Evolutionary conservation across 352 stramenopile genomes (phyloP), one percentile per base, ranked within the genome.

Genomic region (Thraustotheca clavata): DNA sequence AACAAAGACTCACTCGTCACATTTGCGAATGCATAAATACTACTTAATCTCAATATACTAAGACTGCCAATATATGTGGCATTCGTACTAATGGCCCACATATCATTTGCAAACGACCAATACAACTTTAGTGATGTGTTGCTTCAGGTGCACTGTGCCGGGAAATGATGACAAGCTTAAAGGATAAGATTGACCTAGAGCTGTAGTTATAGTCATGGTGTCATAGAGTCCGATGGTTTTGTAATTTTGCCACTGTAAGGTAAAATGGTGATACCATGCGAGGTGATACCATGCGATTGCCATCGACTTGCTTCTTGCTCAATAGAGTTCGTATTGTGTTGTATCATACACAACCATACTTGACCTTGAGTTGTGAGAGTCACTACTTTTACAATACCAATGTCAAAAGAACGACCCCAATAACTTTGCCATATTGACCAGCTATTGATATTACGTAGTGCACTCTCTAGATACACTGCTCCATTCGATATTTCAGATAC

Each of bases 181-280:
- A 9, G 43, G 43, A 31, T 52, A 52, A 24, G 11, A 26, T 1
- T 8, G 1, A 9, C 43, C 43, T 11, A 52, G 43, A 9, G 43
- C 43, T 1, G 43, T 52, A 31, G 9, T 14, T 24, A 52, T 52
- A 14, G 12, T 14, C 24, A 52, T 52, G 24, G 43, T 35, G 7
- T 52, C 43, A 2, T 35, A 3, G 43, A 52, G 11, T 14, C 43
- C 43, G 43, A 52, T 31, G 3, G 43, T 20, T 18, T 52, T 52
- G 43, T 26, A 52, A 31, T 52, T 52, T 52, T 52, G 43, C 43
- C 43, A 52, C 43, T 52, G 43, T 31, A 52, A 7, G 9, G 34
- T 31, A 52, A 52, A 52, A 2, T 9, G 12, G 43, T 52, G 2
- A 52, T 24, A 31, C n/a, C n/a, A 7, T 24, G 11, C 1, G 11